Percentiles rank a stretch among this genome's conserved stretches.
Conservation (phyloP, 768 basidiomycete species). For the Rhodotorula babjevae region DNA sequence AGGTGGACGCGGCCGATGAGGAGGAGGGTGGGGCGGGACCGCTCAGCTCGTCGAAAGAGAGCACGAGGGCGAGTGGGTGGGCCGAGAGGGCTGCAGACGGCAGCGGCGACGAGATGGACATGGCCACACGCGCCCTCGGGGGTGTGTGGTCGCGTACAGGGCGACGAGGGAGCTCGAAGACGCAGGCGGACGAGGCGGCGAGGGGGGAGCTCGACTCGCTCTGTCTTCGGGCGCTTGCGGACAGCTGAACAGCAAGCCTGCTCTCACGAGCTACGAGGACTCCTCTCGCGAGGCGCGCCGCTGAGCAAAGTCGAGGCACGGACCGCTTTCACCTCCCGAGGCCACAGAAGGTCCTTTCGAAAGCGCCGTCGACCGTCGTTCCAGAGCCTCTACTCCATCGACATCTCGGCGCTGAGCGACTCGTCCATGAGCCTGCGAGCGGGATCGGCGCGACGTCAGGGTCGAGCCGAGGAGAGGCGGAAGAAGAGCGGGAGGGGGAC, state of each 20-base stretch:
- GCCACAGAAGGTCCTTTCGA: no score
- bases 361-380: no score
- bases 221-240: no score
- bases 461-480: background rate
- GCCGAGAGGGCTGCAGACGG: background rate
- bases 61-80: slow-evolving; percentile 1
- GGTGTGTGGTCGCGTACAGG: no score
- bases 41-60: background rate
- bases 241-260: no score
- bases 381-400: background rate
- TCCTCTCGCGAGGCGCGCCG: no score
- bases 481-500: background rate
- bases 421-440: background rate
- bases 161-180: no score
- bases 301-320: no score
- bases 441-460: background rate
- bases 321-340: no score
- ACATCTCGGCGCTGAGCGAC: background rate
- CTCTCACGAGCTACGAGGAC: no score
- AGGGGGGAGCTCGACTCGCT: no score
- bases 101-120: slow-evolving; percentile 7
- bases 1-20: background rate
- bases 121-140: background rate
- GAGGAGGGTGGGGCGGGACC: slow-evolving; percentile 4
- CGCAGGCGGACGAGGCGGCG: no score